These are phyloP conservation scores for Puccinia brachypodii DNA, from an alignment of 1,284 basidiomycete genomes.

Conservation along the genomic window DNA sequence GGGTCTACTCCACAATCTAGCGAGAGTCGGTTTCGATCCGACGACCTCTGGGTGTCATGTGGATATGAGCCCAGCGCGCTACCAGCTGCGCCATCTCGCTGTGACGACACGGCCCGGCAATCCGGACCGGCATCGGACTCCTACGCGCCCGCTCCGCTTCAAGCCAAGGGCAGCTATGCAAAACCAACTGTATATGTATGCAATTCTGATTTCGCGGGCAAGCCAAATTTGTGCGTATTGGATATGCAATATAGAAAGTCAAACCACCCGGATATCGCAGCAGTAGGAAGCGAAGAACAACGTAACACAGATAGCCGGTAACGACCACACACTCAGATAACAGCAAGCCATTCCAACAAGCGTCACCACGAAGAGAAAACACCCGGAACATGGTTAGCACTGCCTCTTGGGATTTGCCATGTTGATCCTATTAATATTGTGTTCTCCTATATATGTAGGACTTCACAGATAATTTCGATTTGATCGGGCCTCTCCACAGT, in stretches of 20 bases:
- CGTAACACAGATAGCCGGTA: neutral
- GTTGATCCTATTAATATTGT: neutral
- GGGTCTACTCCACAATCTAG: no score
- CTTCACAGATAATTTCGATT: slow-evolving; percentile 13
- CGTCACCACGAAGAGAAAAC: neutral
- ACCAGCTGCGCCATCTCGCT: slow-evolving; percentile 38
- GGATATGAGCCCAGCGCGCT: slow-evolving; percentile 19
- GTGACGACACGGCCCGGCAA: neutral
- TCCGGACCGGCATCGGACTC: no score
- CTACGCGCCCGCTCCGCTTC: no score
- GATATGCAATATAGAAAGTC: neutral
- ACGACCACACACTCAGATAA: neutral
- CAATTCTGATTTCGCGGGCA: neutral
- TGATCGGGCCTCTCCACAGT: slow-evolving; percentile 12
- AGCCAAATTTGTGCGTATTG: neutral
- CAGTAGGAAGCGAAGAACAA: neutral
- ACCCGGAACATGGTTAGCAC: neutral
- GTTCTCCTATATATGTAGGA: neutral
- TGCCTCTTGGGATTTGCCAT: neutral
- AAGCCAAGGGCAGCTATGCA: neutral
- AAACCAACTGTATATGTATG: neutral
- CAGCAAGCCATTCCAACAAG: neutral
- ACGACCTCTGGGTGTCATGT: slow-evolving; percentile 10
- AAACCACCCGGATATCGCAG: neutral
- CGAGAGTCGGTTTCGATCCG: slow-evolving; percentile 30